Evolutionary conservation across 495 filamentous ascomycete species (phyloP).

Genomic region (Rhypophila decipiens): DNA sequence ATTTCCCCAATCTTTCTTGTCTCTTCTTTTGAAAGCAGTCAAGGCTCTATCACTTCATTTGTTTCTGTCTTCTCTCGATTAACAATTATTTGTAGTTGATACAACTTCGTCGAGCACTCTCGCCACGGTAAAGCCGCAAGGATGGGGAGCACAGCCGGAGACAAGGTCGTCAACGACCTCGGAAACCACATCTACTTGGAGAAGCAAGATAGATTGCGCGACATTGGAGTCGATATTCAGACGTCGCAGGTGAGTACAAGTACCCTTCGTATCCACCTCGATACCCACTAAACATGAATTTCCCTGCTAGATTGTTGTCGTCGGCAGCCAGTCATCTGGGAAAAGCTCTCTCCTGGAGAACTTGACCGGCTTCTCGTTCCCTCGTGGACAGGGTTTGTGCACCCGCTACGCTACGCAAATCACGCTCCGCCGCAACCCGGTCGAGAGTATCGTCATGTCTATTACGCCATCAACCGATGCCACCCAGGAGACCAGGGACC

Average conservation of each 20-base stretch:
- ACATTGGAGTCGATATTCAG: slow-evolving; percentile 16
- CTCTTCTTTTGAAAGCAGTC: background rate
- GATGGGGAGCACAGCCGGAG: background rate
- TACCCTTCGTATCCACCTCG: too few species aligned
- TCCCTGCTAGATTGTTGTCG: slow-evolving; percentile 30
- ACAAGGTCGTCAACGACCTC: background rate
- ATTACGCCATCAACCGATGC: slow-evolving; percentile 38
- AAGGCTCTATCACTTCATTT: background rate
- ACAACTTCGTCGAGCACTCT: too few species aligned
- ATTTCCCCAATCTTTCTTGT: background rate
- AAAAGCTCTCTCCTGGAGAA: slow-evolving; percentile 49
- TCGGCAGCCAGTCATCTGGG: slow-evolving; percentile 47
- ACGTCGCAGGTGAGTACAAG: slow-evolving; percentile 10
- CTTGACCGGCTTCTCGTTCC: slow-evolving; percentile 46
- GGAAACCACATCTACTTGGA: slow-evolving; percentile 7
- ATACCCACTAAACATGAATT: too few species aligned
- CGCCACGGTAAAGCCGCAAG: background rate
- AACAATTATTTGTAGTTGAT: too few species aligned
- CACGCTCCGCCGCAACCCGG: slow-evolving; percentile 37
- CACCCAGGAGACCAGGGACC: background rate
- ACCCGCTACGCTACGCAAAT: slow-evolving; percentile 58
- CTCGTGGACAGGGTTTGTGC: slow-evolving; percentile 45
- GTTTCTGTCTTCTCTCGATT: too few species aligned
- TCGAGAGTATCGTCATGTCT: slow-evolving; percentile 28
- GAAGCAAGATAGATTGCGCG: slow-evolving; percentile 15